Evolutionary conservation across 768 basidiomycete genomes (phyloP).

Genomic region (Sarcomyxa edulis): DNA sequence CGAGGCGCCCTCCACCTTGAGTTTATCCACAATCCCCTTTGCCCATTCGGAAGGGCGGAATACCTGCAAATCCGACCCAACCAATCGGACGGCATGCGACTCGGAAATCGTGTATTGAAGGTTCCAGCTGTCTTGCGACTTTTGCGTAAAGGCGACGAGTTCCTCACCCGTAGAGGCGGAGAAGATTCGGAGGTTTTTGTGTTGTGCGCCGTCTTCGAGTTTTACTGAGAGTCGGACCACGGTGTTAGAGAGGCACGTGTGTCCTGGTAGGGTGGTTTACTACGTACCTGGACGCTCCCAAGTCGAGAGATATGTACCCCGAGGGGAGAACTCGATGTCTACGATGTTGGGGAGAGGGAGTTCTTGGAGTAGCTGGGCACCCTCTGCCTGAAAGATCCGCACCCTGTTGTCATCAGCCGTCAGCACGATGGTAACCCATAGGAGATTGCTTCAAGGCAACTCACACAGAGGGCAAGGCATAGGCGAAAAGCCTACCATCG

Average conservation of each 20-base stretch:
- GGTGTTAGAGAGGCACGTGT: too few relatives aligned
- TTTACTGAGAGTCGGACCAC: conserved; percentile 63
- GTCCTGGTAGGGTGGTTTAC: too few relatives aligned
- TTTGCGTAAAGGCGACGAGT: conserved; percentile 83
- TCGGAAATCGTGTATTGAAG: conserved; percentile 89
- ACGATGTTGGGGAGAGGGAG: conserved; percentile 69
- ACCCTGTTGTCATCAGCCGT: too few relatives aligned
- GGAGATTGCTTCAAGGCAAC: conserved; percentile 22
- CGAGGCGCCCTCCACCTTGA: conserved; percentile 80
- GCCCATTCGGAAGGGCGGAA: conserved; percentile 77
- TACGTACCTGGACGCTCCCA: conserved; percentile 84
- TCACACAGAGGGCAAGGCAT: conserved; percentile 71
- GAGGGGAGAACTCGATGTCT: conserved; percentile 89
- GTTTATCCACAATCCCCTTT: conserved; percentile 75
- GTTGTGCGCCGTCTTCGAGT: conserved; percentile 83
- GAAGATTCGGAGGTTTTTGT: conserved; percentile 94
- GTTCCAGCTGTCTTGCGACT: conserved; percentile 88
- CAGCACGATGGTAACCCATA: conserved; percentile 5
- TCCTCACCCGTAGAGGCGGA: conserved; percentile 82
- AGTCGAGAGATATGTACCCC: conserved; percentile 88
- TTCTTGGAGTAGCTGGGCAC: conserved; percentile 68
- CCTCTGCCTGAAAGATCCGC: conserved; percentile 71
- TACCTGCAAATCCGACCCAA: conserved; percentile 78
- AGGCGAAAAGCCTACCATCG: conserved; percentile 85
- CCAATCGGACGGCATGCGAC: conserved; percentile 77